A percentile compares a stretch with the other conserved stretches of the same genome.
Evolutionary conservation across 2,329 filamentous ascomycete species (phyloP).

Genomic region (Acrocalymma vagum): DNA sequence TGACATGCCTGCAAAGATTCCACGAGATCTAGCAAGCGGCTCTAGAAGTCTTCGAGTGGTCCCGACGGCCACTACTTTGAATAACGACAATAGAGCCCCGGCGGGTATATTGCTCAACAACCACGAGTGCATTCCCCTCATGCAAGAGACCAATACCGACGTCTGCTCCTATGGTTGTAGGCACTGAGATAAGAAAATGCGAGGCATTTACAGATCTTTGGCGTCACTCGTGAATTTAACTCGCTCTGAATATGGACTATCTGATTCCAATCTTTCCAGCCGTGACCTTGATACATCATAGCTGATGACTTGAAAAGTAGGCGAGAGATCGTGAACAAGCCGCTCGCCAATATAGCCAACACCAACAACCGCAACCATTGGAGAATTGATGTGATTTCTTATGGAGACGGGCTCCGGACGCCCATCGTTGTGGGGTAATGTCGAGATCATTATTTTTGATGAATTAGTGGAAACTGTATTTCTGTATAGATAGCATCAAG

Average conservation of each 20-base stretch:
- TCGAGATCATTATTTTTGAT: too few relatives aligned
- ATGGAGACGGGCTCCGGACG: too few relatives aligned
- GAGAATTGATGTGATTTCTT: too few relatives aligned
- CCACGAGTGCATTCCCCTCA: constrained; percentile 53
- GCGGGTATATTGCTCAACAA: constrained; percentile 53
- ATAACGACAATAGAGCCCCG: constrained; percentile 59
- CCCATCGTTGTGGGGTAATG: too few relatives aligned
- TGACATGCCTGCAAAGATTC: constrained; percentile 54
- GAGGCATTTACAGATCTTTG: too few relatives aligned
- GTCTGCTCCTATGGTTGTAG: constrained; percentile 58
- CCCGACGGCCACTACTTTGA: constrained; percentile 62
- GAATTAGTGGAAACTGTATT: too few relatives aligned
- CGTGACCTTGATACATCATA: constrained; percentile 31
- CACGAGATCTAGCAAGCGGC: constrained; percentile 45
- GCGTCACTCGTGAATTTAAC: too few relatives aligned
- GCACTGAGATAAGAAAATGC: constrained; percentile 64
- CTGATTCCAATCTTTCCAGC: too few relatives aligned
- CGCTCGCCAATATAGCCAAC: constrained; percentile 64
- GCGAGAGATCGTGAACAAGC: constrained; percentile 57
- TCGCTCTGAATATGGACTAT: too few relatives aligned
- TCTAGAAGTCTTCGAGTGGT: constrained; percentile 62
- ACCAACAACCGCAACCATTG: constrained; percentile 57
- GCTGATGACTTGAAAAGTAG: constrained; percentile 54
- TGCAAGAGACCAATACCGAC: constrained; percentile 59
- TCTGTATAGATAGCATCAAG: too few relatives aligned